Base-by-base conservation (phyloP, 371 early-diverging fungal genomes). In the Ordospora pajunii region DNA sequence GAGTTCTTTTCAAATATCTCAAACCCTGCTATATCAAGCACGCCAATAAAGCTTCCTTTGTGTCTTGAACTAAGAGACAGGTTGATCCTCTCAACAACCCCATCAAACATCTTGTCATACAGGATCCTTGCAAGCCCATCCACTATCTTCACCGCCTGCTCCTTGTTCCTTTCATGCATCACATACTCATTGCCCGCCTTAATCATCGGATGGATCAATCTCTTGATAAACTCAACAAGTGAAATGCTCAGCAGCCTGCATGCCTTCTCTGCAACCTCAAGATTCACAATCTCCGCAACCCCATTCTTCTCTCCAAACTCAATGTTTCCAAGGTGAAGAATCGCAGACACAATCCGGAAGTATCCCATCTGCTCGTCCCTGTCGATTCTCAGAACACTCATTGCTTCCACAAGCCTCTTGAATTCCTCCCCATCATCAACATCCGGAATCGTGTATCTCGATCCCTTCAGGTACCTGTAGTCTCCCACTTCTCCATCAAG, bases 11-110 rank as follows among this genome's bases (percentile, higher is more conserved):
- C 90, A 78, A 96, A 94, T 63, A 97, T 97, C 85, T 99, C 99
- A 86, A 99, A 99, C 3, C 99, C 99, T 40, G 96, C 96, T 84
- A 99, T 99, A 88, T 99, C 99, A 19, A 99, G 85, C 6, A 99
- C 95, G 49, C 98, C 98, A 79, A 99, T 97, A 79, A 93, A 97
- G 1, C 88, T 88, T 0, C 40, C 44, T 14, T 88, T 82, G 80
- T 88, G 89, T 42, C 87, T 86, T 42, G 85, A 80, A 25, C 83
- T 69, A 73, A 97, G 87, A 0, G 92, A 90, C 10, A 78, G 77
- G 81, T 99, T 99, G 80, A 96, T 90, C 5, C 92, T 86, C 49
- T 87, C 83, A 42, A 99, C 92, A 10, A 99, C 86, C 54, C 86
- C 87, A 45, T 91, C 90, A 88, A 99, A 99, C 88, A 93, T 91